phyloP scores from a whole-genome alignment of 1,139 yeast genomes.

The Sugiyamaella castrensis region DNA sequence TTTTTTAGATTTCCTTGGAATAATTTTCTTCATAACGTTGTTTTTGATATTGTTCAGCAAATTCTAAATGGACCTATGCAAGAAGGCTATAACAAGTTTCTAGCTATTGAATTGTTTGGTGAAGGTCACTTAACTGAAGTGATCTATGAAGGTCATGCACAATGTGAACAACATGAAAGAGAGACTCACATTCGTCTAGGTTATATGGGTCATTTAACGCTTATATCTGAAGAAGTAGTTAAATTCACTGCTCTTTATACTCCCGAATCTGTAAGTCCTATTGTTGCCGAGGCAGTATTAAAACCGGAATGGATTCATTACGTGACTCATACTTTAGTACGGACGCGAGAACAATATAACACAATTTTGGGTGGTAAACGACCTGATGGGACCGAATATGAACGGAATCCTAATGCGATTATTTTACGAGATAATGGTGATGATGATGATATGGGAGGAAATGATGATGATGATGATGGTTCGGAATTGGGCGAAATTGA shows the following conservation, averaged over 20 bases:
- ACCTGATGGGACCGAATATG: conserved; percentile 53
- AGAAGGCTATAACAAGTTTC: conserved; percentile 79
- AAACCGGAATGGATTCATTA: conserved; percentile 73
- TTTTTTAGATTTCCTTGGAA: conserved; percentile 97
- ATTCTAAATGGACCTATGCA: conserved; percentile 94
- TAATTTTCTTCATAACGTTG: conserved; percentile 94
- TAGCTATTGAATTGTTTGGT: conserved; percentile 83
- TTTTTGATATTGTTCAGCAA: conserved; percentile 95
- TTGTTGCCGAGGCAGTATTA: conserved; percentile 57
- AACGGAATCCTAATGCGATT: conserved; percentile 38
- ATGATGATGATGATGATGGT: conserved; percentile 27
- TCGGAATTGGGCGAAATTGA: conserved; percentile 51
- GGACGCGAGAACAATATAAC: conserved; percentile 90
- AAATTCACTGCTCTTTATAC: conserved; percentile 81
- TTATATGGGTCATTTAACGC: conserved; percentile 94
- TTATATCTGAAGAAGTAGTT: conserved; percentile 95
- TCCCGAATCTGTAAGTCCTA: conserved; percentile 55
- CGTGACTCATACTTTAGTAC: conserved; percentile 78
- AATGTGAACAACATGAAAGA: conserved; percentile 66
- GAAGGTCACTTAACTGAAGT: conserved; percentile 73
- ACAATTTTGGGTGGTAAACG: conserved; percentile 84
- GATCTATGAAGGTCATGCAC: conserved; percentile 77
- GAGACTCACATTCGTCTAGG: conserved; percentile 71
- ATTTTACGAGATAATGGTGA: conserved; percentile 38
- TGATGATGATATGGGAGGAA: conserved; percentile 36